Conservation (phyloP, 192 early-diverging fungal genomes). For the Backusella westeae region DNA sequence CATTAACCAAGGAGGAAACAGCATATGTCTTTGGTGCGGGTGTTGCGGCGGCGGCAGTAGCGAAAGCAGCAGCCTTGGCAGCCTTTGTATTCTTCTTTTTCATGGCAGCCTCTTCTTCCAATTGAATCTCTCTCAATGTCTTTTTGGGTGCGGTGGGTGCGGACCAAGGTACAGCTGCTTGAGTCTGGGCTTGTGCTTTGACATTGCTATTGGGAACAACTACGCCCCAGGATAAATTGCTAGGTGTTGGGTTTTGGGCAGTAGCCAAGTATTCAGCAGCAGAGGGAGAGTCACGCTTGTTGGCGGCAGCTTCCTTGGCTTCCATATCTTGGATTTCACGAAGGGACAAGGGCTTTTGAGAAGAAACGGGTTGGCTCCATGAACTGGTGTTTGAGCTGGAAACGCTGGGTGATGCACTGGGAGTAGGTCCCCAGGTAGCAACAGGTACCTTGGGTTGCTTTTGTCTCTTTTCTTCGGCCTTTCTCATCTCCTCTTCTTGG, state of each 20-base stretch:
- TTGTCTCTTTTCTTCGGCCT: constrained; percentile 36
- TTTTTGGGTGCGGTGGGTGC: constrained; percentile 46
- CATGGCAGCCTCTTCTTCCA: constrained; percentile 53
- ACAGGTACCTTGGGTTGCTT: constrained; percentile 21
- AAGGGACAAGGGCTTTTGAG: constrained; percentile 38
- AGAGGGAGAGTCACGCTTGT: not conserved
- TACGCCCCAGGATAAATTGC: constrained; percentile 39
- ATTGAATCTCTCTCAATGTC: constrained; percentile 55
- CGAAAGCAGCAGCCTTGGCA: not conserved
- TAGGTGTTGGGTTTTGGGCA: not conserved
- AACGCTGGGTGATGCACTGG: constrained; percentile 8
- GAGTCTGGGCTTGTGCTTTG: not conserved
- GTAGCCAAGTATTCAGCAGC: not conserved
- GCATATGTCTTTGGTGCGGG: not conserved
- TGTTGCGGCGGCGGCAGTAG: not conserved
- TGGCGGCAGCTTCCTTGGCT: constrained; percentile 38
- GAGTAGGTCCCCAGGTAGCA: not conserved
- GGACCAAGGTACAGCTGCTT: constrained; percentile 32
- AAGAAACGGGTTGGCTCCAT: constrained; percentile 6
- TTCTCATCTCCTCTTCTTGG: constrained; percentile 44
- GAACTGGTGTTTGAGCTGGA: not conserved
- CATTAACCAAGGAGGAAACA: not conserved
- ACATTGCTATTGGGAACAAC: constrained; percentile 21
- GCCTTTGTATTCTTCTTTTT: constrained; percentile 40
- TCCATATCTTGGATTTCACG: constrained; percentile 67